phyloP scores from a whole-genome alignment of 1,284 basidiomycete species.

The Sporisorium scitamineum region DNA sequence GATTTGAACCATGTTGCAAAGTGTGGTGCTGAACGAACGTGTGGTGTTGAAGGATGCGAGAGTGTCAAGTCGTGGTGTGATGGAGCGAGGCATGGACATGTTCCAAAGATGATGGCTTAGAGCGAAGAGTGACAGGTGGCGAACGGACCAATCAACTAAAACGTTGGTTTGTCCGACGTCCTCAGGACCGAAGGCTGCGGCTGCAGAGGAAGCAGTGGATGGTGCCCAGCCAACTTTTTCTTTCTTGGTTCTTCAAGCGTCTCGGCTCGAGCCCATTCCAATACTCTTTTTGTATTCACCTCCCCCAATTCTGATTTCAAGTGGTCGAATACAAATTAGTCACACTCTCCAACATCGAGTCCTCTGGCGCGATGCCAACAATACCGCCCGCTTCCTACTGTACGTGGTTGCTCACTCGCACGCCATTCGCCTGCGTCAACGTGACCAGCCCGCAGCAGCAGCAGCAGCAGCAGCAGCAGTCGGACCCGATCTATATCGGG shows the following conservation, averaged over 20 bases:
- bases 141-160: conserved; percentile 29
- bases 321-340: neutral
- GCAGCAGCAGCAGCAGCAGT: neutral
- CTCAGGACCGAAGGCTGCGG: neutral
- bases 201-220: neutral
- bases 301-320: neutral
- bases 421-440: conserved; percentile 7
- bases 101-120: neutral
- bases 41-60: neutral
- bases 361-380: conserved; percentile 7
- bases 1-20: conserved; percentile 61
- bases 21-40: neutral
- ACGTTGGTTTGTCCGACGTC: too few relatives aligned
- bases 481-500: neutral
- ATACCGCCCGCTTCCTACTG: neutral
- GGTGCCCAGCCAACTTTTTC: neutral
- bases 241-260: conserved; percentile 3
- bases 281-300: neutral
- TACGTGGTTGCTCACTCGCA: neutral
- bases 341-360: neutral
- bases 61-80: too few relatives aligned
- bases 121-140: neutral
- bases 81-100: neutral
- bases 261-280: neutral
- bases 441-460: neutral